Percentiles rank a stretch among this genome's conserved stretches.
Evolutionary conservation across 768 basidiomycete species (phyloP).

Genomic region (Tylopilus felleus): DNA sequence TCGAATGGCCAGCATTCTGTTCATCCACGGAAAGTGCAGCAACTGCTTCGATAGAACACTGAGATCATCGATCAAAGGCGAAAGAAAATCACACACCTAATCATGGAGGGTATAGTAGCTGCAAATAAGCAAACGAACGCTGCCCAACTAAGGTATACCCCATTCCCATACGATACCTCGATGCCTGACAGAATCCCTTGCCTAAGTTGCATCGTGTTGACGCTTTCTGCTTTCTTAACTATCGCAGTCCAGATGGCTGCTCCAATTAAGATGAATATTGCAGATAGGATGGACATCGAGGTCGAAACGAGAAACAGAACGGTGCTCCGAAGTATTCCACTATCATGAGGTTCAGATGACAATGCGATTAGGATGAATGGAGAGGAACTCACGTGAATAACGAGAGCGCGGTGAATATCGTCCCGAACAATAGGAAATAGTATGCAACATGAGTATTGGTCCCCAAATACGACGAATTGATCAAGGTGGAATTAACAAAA

Average conservation of each 20-base stretch:
- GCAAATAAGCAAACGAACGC: constrained; percentile 63
- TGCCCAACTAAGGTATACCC: constrained; percentile 69
- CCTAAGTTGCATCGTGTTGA: constrained; percentile 52
- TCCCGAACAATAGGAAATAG: constrained; percentile 71
- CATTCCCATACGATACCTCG: constrained; percentile 56
- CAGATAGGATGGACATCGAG: constrained; percentile 55
- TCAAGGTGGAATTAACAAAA: constrained; percentile 51
- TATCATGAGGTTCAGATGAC: constrained; percentile 27
- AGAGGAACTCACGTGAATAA: constrained; percentile 55
- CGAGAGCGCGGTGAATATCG: constrained; percentile 62
- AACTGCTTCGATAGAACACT: constrained; percentile 41
- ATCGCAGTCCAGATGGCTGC: constrained; percentile 77
- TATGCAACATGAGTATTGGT: constrained; percentile 66
- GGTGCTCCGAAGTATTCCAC: constrained; percentile 64
- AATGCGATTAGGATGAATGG: neutral
- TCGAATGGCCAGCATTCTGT: constrained; percentile 29
- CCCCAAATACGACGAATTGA: constrained; percentile 59
- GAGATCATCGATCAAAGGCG: neutral
- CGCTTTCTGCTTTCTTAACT: constrained; percentile 55
- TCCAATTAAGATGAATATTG: constrained; percentile 62
- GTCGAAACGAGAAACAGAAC: constrained; percentile 68
- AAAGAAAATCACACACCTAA: constrained; percentile 51
- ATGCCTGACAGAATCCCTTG: constrained; percentile 55
- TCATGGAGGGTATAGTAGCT: constrained; percentile 71
- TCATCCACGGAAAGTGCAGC: constrained; percentile 77